A percentile compares a stretch with the other conserved stretches of the same genome.
These are phyloP conservation scores for Xanthoconium stramineum DNA, from an alignment of 768 basidiomycete species.

Conservation along the genomic window DNA sequence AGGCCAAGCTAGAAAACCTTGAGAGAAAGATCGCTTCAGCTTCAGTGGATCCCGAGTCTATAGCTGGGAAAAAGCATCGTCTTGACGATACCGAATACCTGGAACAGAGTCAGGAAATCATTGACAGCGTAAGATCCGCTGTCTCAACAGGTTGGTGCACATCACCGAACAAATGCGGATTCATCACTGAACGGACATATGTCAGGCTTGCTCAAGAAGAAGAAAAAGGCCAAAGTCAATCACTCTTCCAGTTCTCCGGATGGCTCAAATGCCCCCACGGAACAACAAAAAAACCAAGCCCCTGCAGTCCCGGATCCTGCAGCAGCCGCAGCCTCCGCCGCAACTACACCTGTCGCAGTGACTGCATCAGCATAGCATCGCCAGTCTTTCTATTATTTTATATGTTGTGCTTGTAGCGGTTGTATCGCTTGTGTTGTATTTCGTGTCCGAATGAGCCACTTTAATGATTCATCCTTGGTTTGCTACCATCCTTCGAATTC, in stretches of 20 bases:
- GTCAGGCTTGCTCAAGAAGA: slow-evolving; percentile 73
- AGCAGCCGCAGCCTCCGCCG: not conserved
- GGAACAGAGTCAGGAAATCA: slow-evolving; percentile 87
- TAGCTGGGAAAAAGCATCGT: slow-evolving; percentile 78
- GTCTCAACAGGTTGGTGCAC: slow-evolving; percentile 69
- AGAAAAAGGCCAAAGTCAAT: slow-evolving; percentile 60
- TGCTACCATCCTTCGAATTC: too few relatives aligned
- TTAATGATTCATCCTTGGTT: too few relatives aligned
- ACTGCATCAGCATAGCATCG: slow-evolving; percentile 17
- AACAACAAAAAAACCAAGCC: not conserved
- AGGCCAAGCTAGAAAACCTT: slow-evolving; percentile 41
- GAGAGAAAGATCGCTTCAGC: slow-evolving; percentile 65
- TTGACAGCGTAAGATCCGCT: slow-evolving; percentile 87
- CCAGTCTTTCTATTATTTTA: not conserved
- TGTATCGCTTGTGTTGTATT: not conserved
- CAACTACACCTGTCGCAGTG: slow-evolving; percentile 4
- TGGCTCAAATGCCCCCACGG: slow-evolving; percentile 23
- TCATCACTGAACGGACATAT: slow-evolving; percentile 19
- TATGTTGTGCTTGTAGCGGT: not conserved
- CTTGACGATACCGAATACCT: slow-evolving; percentile 92
- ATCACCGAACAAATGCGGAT: not conserved
- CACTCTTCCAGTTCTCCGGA: slow-evolving; percentile 16
- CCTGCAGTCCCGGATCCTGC: not conserved
- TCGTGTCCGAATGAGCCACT: not conserved
- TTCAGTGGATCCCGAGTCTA: slow-evolving; percentile 41